A percentile compares a stretch with the other conserved stretches of the same genome.
Evolutionary conservation across 495 filamentous ascomycete species (phyloP).

Genomic region (Tuber brumale): DNA sequence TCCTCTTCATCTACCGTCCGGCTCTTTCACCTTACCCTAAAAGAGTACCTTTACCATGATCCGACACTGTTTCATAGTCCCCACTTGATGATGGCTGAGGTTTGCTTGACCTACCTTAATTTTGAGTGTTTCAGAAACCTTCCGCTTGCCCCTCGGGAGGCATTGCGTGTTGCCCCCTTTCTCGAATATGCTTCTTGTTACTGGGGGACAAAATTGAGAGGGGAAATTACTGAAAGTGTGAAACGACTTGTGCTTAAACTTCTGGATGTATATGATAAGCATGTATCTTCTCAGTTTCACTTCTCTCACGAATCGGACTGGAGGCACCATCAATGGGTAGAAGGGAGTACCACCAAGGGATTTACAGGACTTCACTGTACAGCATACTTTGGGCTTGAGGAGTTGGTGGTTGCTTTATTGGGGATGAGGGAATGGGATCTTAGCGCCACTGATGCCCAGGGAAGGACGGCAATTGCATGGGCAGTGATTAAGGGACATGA

Average conservation of each 20-base stretch:
- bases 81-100: neutral
- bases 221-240: neutral
- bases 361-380: neutral
- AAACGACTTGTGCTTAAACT: neutral
- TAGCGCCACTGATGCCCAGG: neutral
- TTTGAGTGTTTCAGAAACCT: no score
- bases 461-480: neutral
- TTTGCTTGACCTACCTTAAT: neutral
- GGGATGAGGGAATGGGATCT: neutral
- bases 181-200: neutral
- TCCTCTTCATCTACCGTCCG: no score
- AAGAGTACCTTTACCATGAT: neutral
- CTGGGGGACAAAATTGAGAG: neutral
- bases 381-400: neutral
- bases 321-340: no score
- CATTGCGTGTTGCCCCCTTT: neutral
- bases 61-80: neutral
- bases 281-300: neutral
- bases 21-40: no score
- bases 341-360: neutral
- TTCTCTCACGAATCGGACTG: neutral
- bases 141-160: no score
- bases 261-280: neutral
- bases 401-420: neutral
- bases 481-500: neutral